Base-by-base conservation (phyloP, 1,139 yeast genomes). In the Chernovozyma sophiae-reginae region DNA sequence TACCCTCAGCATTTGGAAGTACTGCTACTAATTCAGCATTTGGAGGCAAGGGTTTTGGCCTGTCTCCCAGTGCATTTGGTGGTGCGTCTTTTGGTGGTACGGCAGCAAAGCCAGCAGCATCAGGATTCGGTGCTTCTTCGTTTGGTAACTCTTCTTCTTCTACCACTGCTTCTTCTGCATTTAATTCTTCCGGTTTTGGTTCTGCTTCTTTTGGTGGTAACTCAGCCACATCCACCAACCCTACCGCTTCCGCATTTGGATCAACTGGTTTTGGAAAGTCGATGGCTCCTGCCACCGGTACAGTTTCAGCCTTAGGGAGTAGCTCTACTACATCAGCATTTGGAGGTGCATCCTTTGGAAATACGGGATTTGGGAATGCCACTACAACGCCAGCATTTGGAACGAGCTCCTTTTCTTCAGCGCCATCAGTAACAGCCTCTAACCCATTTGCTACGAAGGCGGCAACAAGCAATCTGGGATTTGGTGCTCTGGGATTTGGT, bases 71-170 rank as follows among this genome's bases (percentile, higher is more conserved):
- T 16, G 47, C 44, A 8, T 42, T 42, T 42, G 47, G 49, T 7
- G 13, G 28, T n/a, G 26, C 42, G 11, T 20, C 36, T n/a, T 33
- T 30, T 13, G 34, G 43, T 4, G 36, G 34, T 10, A n/a, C n/a
- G n/a, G 29, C 28, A 34, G 42, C 29, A 29, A 33, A 25, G 12
- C 24, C 37, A 10, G 10, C 35, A 22, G 4, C 39, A 22, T 37
- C 44, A 14, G 45, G 43, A 27, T 45, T 45, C 38, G 52, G 51
- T 1, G 25, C 45, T 11, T 10, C 42, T 15, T 30, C 27, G 3
- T 33, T 33, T 14, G 36, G 46, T 22, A 25, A 25, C 10, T 22
- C 23, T 19, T 32, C 38, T 13, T 33, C 31, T 24, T 32, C 30
- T 17, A 20, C 36, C 23, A 30, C 42, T 11, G 37, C 49, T 18